Evolutionary conservation across 1,139 yeast species (phyloP), one percentile per base, ranked within the genome.

Genomic region (Yamadazyma spencermartinsiae): DNA sequence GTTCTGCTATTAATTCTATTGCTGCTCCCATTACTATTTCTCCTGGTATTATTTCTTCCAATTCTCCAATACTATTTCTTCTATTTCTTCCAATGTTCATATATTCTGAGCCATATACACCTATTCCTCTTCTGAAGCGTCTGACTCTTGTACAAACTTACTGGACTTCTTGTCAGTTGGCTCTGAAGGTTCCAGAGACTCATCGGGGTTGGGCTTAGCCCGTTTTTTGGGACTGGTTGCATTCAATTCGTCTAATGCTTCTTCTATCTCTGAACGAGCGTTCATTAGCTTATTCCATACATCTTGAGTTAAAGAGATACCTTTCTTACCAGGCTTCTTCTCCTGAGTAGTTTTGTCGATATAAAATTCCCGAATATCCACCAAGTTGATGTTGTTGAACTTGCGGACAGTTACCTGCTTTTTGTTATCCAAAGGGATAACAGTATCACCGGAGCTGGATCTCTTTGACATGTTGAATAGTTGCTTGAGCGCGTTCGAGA

Each of bases 341-440:
- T 78, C 82, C 10, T 79, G 76, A 9, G 78, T 70, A 3, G 70
- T 73, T 36, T 77, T 74, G 50, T 82, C 88, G 41, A 72, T 61
- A 61, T 86, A 88, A 63, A 70, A 87, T 58, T 89, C 96, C 40
- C 96, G 74, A 40, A 88, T 86, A 52, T 88, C 96, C 11, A 89
- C 78, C 48, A 87, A 63, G 35, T 74, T 77, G 43, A 68, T 65
- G 38, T 80, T 79, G 38, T 84, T 80, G 68, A 79, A 88, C 50
- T 75, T 75, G 39, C 88, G 73, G 18, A 88, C 87, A 0, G 87
- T 79, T 28, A 86, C 82, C 43, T 80, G 76, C 54, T 86, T 86
- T 60, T 78, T 84, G 53, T 71, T 72, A 37, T 88, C 94, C 37
- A 70, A 56, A 17, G 65, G 65, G 34, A 65, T 56, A 13, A 52